These are phyloP conservation scores for Neopestalotiopsis sp. DNA, from an alignment of 2,329 filamentous ascomycete species.

Conservation along the genomic window DNA sequence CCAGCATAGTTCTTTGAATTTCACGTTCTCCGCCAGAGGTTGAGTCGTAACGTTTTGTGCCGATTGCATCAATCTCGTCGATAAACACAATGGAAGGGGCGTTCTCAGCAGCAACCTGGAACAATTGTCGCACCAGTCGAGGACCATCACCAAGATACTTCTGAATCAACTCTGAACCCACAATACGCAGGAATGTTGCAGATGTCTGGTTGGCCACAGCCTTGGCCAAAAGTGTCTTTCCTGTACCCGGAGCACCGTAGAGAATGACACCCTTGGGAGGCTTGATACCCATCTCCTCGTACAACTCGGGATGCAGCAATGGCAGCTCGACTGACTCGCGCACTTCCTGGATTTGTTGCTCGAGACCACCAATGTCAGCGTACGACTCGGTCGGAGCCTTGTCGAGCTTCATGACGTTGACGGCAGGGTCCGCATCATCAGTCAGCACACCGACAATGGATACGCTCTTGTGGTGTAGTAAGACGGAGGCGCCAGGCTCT, in stretches of 20 bases:
- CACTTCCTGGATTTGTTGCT: constrained; percentile 96
- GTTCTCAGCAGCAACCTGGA: constrained; percentile 91
- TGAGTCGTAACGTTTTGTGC: constrained; percentile 97
- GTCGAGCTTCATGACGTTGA: constrained; percentile 99
- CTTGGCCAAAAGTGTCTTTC: constrained; percentile 95
- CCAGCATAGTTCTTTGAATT: constrained; percentile 97
- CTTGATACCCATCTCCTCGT: constrained; percentile 99
- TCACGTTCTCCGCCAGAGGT: constrained; percentile 97
- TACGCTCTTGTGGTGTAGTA: constrained; percentile 96
- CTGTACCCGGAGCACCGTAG: constrained; percentile 95
- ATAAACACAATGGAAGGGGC: constrained; percentile 98
- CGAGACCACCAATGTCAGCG: constrained; percentile 95
- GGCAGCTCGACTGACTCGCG: constrained; percentile 96
- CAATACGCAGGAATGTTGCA: constrained; percentile 95
- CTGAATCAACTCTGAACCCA: constrained; percentile 96
- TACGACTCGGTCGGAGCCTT: constrained; percentile 99
- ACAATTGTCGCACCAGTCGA: constrained; percentile 92
- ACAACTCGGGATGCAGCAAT: constrained; percentile 92
- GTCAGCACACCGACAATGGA: constrained; percentile 97
- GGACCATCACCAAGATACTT: constrained; percentile 98
- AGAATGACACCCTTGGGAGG: constrained; percentile 99
- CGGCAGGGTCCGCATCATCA: constrained; percentile 92
- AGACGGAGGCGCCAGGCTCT: constrained; percentile 92
- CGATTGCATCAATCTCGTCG: constrained; percentile 98
- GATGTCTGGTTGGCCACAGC: constrained; percentile 99